phyloP scores from a whole-genome alignment of 371 early-diverging fungal species.

The Mortierella sp. region DNA sequence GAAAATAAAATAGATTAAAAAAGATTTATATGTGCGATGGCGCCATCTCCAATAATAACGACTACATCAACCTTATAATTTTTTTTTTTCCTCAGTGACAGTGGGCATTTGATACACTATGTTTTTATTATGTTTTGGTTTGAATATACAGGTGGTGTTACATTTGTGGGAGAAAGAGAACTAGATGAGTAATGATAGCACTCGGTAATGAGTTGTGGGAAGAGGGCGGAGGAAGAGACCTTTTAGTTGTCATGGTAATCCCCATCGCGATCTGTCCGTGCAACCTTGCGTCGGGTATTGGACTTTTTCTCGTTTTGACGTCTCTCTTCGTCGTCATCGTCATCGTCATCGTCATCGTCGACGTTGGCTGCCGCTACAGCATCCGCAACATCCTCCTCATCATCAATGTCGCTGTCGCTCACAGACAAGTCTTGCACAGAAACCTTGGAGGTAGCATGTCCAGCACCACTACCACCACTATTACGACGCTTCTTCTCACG shows the following conservation, averaged over 20 bases:
- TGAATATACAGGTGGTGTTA: conserved; percentile 25
- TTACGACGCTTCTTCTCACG: conserved; percentile 39
- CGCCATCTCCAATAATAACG: conserved; percentile 5
- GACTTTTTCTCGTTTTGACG: conserved; percentile 13
- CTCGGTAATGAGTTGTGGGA: background rate
- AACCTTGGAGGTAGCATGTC: conserved; percentile 1
- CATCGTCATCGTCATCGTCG: background rate
- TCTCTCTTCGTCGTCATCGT: conserved; percentile 11
- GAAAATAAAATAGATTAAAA: background rate
- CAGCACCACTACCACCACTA: conserved; percentile 2
- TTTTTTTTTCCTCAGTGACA: background rate
- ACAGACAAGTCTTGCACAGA: conserved; percentile 26
- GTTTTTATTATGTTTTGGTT: conserved; percentile 7
- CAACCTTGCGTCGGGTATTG: conserved; percentile 10
- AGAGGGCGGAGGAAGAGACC: background rate
- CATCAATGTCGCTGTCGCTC: conserved; percentile 30
- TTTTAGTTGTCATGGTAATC: conserved; percentile 4
- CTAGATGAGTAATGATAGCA: background rate
- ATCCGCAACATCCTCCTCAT: conserved; percentile 6
- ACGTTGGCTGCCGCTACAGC: background rate
- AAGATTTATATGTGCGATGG: background rate
- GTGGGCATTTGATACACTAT: background rate
- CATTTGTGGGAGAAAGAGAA: background rate
- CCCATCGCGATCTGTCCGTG: conserved; percentile 19
- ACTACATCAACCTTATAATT: background rate